Conservation (phyloP, 1,284 basidiomycete genomes). For the Inonotus hispidus region DNA sequence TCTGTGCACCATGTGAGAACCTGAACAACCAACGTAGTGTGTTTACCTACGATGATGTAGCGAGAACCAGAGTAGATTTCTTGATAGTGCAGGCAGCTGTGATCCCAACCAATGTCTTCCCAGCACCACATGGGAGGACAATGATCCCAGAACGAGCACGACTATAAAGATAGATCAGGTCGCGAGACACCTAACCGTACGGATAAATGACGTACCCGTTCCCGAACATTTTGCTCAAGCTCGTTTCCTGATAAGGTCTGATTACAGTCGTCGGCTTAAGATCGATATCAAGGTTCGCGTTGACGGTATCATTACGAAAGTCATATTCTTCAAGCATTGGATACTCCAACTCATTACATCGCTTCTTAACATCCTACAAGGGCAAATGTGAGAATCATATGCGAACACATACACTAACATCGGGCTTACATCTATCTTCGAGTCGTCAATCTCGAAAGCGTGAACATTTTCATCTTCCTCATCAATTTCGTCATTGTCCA, state of each 20-base stretch:
- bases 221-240: slow-evolving; percentile 97
- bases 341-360: slow-evolving; percentile 91
- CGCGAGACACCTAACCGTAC: slow-evolving; percentile 7
- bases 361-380: slow-evolving; percentile 80
- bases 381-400: background rate
- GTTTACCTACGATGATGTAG: slow-evolving; percentile 86
- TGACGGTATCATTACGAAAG: slow-evolving; percentile 92
- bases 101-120: slow-evolving; percentile 98
- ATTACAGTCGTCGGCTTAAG: slow-evolving; percentile 95
- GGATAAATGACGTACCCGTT: slow-evolving; percentile 63
- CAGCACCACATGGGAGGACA: slow-evolving; percentile 96
- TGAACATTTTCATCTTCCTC: slow-evolving; percentile 14
- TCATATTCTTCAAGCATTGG: slow-evolving; percentile 98
- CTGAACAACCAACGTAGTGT: slow-evolving; percentile 15
- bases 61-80: slow-evolving; percentile 97
- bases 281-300: slow-evolving; percentile 94
- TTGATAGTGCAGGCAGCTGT: slow-evolving; percentile 99
- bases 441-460: slow-evolving; percentile 77
- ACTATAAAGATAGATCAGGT: slow-evolving; percentile 35
- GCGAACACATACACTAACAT: slow-evolving; percentile 22
- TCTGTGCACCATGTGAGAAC: slow-evolving; percentile 36
- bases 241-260: slow-evolving; percentile 95
- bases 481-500: slow-evolving; percentile 67
- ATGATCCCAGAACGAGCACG: slow-evolving; percentile 98
- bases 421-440: slow-evolving; percentile 76